These are phyloP conservation scores for Phialophora expanda DNA, from an alignment of 2,329 filamentous ascomycete species.

Conservation along the genomic window DNA sequence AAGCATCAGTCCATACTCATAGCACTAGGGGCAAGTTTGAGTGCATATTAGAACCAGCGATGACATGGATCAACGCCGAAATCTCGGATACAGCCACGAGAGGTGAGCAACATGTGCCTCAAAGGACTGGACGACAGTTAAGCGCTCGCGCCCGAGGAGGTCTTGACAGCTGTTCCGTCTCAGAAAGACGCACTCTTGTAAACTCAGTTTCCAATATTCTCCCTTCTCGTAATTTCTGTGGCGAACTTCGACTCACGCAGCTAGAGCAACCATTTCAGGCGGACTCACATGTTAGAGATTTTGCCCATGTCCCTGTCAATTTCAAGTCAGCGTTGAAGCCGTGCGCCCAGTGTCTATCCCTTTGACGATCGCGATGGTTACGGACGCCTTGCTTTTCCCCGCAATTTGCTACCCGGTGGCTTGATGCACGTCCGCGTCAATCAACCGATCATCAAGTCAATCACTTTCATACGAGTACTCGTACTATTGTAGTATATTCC, in stretches of 20 bases:
- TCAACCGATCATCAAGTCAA: constrained; percentile 13
- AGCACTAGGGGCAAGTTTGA: not conserved
- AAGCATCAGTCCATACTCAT: not conserved
- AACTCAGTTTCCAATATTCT: not conserved
- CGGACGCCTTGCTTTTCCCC: constrained; percentile 6
- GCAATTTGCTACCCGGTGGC: constrained; percentile 18
- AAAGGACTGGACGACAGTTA: not conserved
- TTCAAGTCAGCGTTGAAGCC: not conserved
- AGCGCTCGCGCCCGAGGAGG: not conserved
- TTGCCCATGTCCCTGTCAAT: constrained; percentile 2
- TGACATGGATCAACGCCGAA: not conserved
- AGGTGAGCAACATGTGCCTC: not conserved
- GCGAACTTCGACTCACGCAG: not conserved
- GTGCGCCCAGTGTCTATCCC: not conserved
- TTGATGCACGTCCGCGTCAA: constrained; percentile 17
- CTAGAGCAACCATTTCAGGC: not conserved
- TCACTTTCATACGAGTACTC: not conserved
- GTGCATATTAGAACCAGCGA: not conserved
- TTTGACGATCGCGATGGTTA: not conserved
- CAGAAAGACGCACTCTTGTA: not conserved
- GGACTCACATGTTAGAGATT: not conserved
- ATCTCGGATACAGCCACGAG: not conserved
- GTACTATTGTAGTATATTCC: not conserved
- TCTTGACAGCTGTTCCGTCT: not conserved
- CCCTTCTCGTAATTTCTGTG: not conserved